phyloP scores from a whole-genome alignment of 2,329 filamentous ascomycete species.

The Neurospora sp. region DNA sequence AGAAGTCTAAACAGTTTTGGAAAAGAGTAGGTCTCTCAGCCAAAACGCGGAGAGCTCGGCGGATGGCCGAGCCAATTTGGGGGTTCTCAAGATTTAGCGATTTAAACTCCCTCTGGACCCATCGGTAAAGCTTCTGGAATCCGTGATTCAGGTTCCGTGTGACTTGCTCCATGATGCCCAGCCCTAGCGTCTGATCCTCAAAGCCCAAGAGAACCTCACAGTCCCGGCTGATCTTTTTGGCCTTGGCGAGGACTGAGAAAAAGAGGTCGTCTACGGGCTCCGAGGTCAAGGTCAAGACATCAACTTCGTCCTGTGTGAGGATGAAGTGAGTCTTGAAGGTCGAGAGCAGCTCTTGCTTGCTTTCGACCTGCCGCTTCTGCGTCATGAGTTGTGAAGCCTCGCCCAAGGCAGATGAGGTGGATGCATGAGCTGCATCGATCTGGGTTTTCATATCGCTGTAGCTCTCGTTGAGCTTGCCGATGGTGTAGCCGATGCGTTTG shows the following conservation, averaged over 20 bases:
- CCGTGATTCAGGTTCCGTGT: slow-evolving; percentile 78
- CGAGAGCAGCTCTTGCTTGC: slow-evolving; percentile 66
- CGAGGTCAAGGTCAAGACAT: slow-evolving; percentile 63
- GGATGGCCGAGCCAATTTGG: slow-evolving; percentile 77
- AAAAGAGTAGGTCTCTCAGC: slow-evolving; percentile 86
- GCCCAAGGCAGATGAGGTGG: slow-evolving; percentile 63
- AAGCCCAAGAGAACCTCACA: slow-evolving; percentile 83
- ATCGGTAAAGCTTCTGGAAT: slow-evolving; percentile 92
- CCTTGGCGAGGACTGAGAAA: slow-evolving; percentile 65
- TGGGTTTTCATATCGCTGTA: slow-evolving; percentile 74
- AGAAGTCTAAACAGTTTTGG: slow-evolving; percentile 86
- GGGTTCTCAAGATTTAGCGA: slow-evolving; percentile 87
- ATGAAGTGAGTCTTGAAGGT: slow-evolving; percentile 78
- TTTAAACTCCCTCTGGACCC: slow-evolving; percentile 91
- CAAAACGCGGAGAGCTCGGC: slow-evolving; percentile 73
- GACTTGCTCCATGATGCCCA: slow-evolving; percentile 86
- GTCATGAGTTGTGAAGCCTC: slow-evolving; percentile 66
- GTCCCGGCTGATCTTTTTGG: slow-evolving; percentile 80
- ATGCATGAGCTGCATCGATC: slow-evolving; percentile 62
- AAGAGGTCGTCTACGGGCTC: slow-evolving; percentile 81
- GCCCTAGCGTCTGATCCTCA: slow-evolving; percentile 76
- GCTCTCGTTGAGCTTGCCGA: slow-evolving; percentile 67
- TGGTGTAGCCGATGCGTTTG: slow-evolving; percentile 67
- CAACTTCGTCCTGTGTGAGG: slow-evolving; percentile 69
- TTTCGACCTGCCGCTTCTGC: slow-evolving; percentile 64